These are phyloP conservation scores for Talaromyces proteolyticus DNA, from an alignment of 495 filamentous ascomycete genomes.

Conservation along the genomic window DNA sequence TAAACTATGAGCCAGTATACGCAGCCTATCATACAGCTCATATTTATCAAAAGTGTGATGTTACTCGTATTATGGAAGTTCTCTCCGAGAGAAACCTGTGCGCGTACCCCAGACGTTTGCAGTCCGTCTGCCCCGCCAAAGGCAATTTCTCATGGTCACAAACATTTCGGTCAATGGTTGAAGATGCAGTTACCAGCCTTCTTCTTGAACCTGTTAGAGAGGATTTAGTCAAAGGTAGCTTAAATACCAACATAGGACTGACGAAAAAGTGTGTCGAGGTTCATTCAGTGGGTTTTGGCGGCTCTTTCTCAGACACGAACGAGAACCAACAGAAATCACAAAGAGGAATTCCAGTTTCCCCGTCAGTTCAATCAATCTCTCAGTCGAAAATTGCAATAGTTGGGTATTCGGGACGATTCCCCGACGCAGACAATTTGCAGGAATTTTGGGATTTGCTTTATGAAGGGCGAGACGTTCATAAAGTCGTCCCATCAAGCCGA, in stretches of 20 bases:
- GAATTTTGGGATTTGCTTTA: conserved; percentile 68
- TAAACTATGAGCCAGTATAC: neutral
- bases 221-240: neutral
- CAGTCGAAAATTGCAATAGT: conserved; percentile 58
- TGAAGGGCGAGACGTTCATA: conserved; percentile 55
- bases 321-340: neutral
- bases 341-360: too few species aligned
- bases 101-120: neutral
- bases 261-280: neutral
- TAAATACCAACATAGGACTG: neutral
- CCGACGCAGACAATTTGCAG: conserved; percentile 57
- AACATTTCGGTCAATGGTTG: neutral
- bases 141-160: neutral
- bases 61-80: neutral
- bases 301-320: neutral
- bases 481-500: conserved; percentile 57
- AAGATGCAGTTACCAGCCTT: neutral
- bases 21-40: neutral
- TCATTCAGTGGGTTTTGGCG: neutral
- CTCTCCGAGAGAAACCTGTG: neutral
- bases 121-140: neutral
- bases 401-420: conserved; percentile 70
- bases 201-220: neutral
- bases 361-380: neutral
- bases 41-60: neutral